Percentiles rank a stretch among this genome's conserved stretches.
Conservation (phyloP, 2,329 filamentous ascomycete genomes). For the Acrodontium crateriforme region DNA sequence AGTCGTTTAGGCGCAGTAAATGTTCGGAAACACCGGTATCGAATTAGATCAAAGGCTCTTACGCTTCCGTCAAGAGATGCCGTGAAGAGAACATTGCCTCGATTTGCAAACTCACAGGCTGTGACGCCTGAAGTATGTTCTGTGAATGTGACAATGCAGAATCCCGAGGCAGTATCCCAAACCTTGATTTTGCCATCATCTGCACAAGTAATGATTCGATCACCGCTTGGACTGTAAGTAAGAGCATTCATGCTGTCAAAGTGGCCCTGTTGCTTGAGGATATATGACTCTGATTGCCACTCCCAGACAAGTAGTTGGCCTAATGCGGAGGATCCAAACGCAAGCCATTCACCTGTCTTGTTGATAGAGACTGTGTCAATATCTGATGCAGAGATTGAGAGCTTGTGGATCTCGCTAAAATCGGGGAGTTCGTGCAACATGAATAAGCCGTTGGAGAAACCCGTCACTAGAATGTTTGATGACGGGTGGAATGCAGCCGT, state of each 20-base stretch:
- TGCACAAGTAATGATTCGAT: constrained; percentile 80
- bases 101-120: constrained; percentile 85
- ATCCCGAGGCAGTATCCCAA: constrained; percentile 92
- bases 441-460: constrained; percentile 90
- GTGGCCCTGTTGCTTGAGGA: constrained; percentile 94
- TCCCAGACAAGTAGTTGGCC: constrained; percentile 98
- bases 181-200: constrained; percentile 98
- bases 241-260: constrained; percentile 91
- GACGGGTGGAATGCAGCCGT: constrained; percentile 82
- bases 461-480: constrained; percentile 85
- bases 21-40: constrained; percentile 93
- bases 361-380: constrained; percentile 94
- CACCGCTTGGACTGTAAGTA: constrained; percentile 85
- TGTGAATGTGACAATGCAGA: constrained; percentile 95
- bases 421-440: constrained; percentile 90
- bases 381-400: constrained; percentile 90
- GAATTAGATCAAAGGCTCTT: constrained; percentile 87
- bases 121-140: constrained; percentile 93
- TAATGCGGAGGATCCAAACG: constrained; percentile 87
- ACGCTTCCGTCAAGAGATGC: constrained; percentile 89
- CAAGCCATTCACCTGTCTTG: constrained; percentile 88
- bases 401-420: constrained; percentile 86
- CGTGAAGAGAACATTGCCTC: constrained; percentile 91
- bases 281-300: constrained; percentile 98
- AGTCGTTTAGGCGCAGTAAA: constrained; percentile 87